Base-by-base conservation (phyloP, 179 eudicot species). In the Amaranthus tricolor region DNA sequence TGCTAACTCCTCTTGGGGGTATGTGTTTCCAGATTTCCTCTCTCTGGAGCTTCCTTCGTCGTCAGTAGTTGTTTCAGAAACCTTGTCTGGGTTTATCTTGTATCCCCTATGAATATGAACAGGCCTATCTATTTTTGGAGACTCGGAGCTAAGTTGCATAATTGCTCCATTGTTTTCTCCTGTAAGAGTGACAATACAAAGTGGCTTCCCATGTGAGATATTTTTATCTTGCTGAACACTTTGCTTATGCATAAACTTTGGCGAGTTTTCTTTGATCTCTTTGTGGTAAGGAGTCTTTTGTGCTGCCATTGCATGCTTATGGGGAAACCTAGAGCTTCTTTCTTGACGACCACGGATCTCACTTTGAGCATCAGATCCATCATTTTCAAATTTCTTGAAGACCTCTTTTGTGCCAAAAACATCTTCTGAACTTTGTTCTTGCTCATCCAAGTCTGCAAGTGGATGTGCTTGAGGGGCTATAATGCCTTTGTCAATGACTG, bases 141-240 rank as follows among this genome's bases (percentile, higher is more conserved):
- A 51, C 6, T 83, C 86, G 53, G 83, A 76, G 75, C 85, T 82
- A 5, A 90, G 79, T 64, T 81, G 85, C 97, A 94, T 89, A 48
- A 81, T 76, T 43, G 98, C 97, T 68, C 97, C 98, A 78, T 82
- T 84, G 73, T 92, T 94, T 76, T 88, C 89, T 44, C 97, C 98
- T 10, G 88, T 81, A 40, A 94, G 84, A 21, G 91, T 90, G 60
- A 89, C 84, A n/a, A 92, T 86, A 31, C 76, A 79, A 6, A 78
- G 72, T 64, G 79, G 79, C 61, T 70, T 85, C 16, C 82, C 91
- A 21, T 79, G 68, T 50, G 76, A 20, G 43, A 73, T 65, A 7
- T 75, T 58, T 75, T 78, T 84, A 50, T 80, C 74, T 43, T 74
- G 76, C 48, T 78, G 74, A 45, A 63, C 45, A 57, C 85, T 81